Conservation (phyloP, 164 flowering plant genomes). For the Protea cynaroides region DNA sequence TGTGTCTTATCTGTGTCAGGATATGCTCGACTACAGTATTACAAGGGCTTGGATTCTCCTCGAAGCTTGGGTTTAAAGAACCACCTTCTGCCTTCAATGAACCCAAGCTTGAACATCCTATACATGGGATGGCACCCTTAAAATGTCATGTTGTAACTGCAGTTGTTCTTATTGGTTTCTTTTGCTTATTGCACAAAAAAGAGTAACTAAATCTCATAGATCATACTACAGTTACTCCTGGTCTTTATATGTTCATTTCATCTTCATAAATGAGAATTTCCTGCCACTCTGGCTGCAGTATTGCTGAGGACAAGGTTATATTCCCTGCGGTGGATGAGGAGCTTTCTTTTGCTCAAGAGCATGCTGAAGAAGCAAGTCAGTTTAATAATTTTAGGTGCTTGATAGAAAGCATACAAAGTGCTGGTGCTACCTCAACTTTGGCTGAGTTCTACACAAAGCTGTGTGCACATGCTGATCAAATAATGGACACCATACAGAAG, state of each 20-base stretch:
- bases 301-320: conserved; percentile 93
- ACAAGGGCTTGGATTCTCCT: neutral
- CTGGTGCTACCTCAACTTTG: conserved; percentile 56
- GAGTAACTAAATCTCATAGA: neutral
- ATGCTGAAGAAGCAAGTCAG: conserved; percentile 82
- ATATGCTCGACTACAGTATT: too few species aligned
- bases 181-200: conserved; percentile 5
- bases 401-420: conserved; percentile 78
- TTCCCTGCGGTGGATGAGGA: conserved; percentile 92
- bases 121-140: too few species aligned
- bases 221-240: neutral
- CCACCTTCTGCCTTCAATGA: too few species aligned
- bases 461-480: conserved; percentile 76
- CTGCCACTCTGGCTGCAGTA: conserved; percentile 48
- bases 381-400: conserved; percentile 73
- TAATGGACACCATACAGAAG: conserved; percentile 68
- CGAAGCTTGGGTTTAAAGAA: neutral
- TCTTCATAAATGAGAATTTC: conserved; percentile 4
- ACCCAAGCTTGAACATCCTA: too few species aligned
- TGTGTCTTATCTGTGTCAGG: too few species aligned
- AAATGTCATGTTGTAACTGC: too few species aligned
- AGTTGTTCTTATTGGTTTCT: neutral
- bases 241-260: neutral
- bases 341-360: conserved; percentile 79
- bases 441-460: conserved; percentile 67